These are phyloP conservation scores for Poteriospumella lacustris DNA, from an alignment of 108 stramenopile genomes.

Conservation along the genomic window DNA sequence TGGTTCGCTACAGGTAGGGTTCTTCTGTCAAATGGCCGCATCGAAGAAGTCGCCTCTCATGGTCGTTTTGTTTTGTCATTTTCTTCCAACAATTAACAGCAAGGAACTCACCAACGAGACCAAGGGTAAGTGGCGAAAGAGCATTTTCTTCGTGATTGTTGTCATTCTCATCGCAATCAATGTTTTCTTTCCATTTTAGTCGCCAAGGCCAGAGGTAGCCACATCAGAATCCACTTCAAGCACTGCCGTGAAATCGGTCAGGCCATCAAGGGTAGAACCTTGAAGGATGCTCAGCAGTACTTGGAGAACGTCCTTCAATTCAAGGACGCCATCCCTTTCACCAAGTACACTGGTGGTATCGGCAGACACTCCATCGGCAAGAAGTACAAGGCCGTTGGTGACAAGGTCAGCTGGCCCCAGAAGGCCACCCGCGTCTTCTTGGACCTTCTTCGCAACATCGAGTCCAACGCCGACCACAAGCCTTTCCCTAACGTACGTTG, in stretches of 20 bases:
- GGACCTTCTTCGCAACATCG: slow-evolving; percentile 86
- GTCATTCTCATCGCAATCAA: slow-evolving; percentile 50
- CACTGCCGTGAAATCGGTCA: slow-evolving; percentile 93
- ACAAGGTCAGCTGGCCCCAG: slow-evolving; percentile 92
- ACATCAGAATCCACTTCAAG: slow-evolving; percentile 98
- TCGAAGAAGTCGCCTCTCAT: not conserved
- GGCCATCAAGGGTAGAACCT: slow-evolving; percentile 87
- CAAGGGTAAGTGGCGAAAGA: not conserved
- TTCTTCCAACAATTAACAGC: not conserved
- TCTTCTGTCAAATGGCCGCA: not conserved
- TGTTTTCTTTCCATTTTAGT: slow-evolving; percentile 10
- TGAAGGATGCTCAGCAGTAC: slow-evolving; percentile 74
- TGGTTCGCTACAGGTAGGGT: slow-evolving; percentile 11
- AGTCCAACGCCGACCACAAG: slow-evolving; percentile 83
- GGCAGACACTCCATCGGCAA: slow-evolving; percentile 91
- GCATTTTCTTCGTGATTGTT: not conserved
- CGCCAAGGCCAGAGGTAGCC: slow-evolving; percentile 83
- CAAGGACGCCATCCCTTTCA: slow-evolving; percentile 94
- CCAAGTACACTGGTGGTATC: slow-evolving; percentile 90
- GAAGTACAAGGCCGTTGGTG: slow-evolving; percentile 73
- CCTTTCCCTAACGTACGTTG: not conserved
- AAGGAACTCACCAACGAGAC: not conserved
- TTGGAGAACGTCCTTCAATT: slow-evolving; percentile 84
- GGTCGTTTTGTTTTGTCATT: not conserved
- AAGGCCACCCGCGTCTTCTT: slow-evolving; percentile 92